These are phyloP conservation scores for Claviceps fusiformis DNA, from an alignment of 2,329 filamentous ascomycete genomes.

Conservation along the genomic window DNA sequence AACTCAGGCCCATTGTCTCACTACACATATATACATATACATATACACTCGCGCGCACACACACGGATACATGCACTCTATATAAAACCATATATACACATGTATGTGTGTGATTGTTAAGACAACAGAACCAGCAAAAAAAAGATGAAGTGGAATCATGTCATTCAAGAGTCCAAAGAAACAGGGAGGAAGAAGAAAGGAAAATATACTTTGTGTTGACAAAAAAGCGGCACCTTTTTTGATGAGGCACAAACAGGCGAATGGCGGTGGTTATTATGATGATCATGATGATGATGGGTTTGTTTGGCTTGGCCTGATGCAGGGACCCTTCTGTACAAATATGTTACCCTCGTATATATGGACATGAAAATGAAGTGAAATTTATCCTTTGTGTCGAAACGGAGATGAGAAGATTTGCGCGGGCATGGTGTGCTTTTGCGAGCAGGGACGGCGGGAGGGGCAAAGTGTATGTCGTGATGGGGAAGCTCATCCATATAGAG, in stretches of 20 bases:
- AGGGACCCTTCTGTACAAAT: background rate
- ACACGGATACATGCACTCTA: background rate
- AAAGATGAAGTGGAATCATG: no score
- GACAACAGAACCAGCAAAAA: background rate
- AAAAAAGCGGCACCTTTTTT: background rate
- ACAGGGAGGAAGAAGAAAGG: no score
- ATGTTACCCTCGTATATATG: background rate
- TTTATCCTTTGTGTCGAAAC: no score
- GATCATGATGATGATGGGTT: background rate
- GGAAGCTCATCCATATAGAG: no score
- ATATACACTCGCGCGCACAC: background rate
- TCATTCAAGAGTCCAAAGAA: no score
- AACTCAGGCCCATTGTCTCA: background rate
- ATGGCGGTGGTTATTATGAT: background rate
- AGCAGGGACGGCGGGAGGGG: no score
- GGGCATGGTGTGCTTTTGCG: no score
- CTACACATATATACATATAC: background rate
- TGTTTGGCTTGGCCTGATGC: background rate
- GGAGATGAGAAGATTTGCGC: no score
- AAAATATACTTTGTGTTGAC: background rate
- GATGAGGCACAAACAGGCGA: background rate
- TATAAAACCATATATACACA: background rate
- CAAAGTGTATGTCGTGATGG: no score
- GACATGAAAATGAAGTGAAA: background rate
- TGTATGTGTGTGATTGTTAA: background rate